A percentile compares a stretch with the other conserved stretches of the same genome.
phyloP scores from a whole-genome alignment of 805 yeast genomes.

The Komagataella mondaviorum region DNA sequence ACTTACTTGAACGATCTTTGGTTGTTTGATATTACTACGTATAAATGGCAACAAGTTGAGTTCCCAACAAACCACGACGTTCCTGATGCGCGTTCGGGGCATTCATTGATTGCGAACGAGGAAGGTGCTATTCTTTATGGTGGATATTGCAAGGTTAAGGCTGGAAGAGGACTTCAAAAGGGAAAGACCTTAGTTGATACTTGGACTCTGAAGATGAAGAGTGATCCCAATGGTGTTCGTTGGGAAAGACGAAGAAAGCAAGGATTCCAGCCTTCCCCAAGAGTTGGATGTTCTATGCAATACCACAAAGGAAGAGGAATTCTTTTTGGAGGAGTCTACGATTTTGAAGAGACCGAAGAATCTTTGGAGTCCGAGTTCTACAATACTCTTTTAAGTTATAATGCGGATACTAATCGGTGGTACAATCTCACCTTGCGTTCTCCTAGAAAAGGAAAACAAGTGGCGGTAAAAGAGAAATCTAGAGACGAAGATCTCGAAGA shows the following conservation, averaged over 20 bases:
- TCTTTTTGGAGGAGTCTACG: conserved; percentile 91
- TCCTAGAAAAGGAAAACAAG: conserved; percentile 25
- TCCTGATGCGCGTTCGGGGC: conserved; percentile 93
- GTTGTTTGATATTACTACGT: conserved; percentile 81
- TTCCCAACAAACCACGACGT: conserved; percentile 68
- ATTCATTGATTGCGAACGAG: conserved; percentile 62
- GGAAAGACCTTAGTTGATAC: conserved; percentile 82
- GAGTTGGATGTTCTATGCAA: conserved; percentile 91
- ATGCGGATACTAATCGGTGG: conserved; percentile 84
- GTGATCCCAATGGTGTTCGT: conserved; percentile 60
- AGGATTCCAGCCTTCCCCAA: conserved; percentile 81
- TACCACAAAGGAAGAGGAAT: conserved; percentile 86
- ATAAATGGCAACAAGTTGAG: conserved; percentile 85
- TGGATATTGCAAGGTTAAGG: conserved; percentile 89
- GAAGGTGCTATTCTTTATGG: conserved; percentile 87
- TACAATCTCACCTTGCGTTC: conserved; percentile 54
- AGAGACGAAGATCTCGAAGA: conserved; percentile 78
- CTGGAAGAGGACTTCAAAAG: conserved; percentile 75
- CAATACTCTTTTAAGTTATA: conserved; percentile 71
- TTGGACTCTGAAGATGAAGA: conserved; percentile 81
- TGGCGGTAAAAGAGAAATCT: conserved; percentile 26
- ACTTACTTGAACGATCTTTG: conserved; percentile 78
- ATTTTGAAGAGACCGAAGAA: conserved; percentile 92
- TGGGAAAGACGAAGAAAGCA: conserved; percentile 89
- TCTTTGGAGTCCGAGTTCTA: conserved; percentile 73